Conservation (phyloP, 805 yeast genomes). For the Lipomyces chichibuensis region DNA sequence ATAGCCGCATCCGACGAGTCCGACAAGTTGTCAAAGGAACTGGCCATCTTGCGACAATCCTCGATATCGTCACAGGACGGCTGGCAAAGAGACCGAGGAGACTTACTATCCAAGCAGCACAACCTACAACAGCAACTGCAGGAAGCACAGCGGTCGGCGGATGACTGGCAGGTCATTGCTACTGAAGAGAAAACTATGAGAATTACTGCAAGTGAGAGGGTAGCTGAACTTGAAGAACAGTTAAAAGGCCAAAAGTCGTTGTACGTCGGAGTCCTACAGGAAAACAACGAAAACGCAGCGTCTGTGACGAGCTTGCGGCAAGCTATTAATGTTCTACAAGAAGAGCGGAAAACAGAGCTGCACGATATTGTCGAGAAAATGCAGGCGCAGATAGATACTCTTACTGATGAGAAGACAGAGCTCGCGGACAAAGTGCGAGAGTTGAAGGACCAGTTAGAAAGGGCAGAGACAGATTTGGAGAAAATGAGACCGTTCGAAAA, state of each 20-base stretch:
- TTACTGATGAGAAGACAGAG: conserved; percentile 34
- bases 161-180: conserved; percentile 44
- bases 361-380: conserved; percentile 45
- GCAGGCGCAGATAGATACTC: conserved; percentile 32
- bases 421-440: conserved; percentile 41
- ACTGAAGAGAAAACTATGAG: conserved; percentile 44
- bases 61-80: conserved; percentile 35
- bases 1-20: conserved; percentile 40
- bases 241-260: conserved; percentile 36
- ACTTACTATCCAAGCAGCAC: conserved; percentile 20
- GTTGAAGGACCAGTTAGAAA: conserved; percentile 22
- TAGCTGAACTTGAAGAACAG: conserved; percentile 44
- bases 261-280: conserved; percentile 13
- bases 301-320: conserved; percentile 43
- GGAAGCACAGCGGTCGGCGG: conserved; percentile 33
- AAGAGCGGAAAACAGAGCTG: conserved; percentile 38
- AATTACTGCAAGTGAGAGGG: conserved; percentile 26
- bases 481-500: conserved; percentile 50
- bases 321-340: conserved; percentile 39
- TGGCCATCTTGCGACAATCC: conserved; percentile 37
- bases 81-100: conserved; percentile 38
- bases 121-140: conserved; percentile 34
- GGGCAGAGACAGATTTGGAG: conserved; percentile 35
- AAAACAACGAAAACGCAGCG: conserved; percentile 17
- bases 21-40: conserved; percentile 40